phyloP scores from a whole-genome alignment of 2,329 filamentous ascomycete species.

The Helotiales sp. region DNA sequence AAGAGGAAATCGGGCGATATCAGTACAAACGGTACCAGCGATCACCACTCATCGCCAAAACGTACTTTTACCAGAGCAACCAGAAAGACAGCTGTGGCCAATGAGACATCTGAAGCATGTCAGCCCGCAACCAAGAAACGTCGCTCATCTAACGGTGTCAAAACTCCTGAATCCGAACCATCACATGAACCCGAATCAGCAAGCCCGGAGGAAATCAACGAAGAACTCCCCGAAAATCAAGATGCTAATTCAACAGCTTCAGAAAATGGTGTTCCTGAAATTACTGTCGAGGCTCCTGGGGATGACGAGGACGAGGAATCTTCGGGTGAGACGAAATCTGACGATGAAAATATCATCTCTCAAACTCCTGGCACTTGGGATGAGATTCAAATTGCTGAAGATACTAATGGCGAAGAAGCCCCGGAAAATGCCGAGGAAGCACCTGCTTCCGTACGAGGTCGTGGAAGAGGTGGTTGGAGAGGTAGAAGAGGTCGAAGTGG shows the following conservation, averaged over 20 bases:
- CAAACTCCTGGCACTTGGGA: neutral
- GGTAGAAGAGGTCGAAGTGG: constrained; percentile 19
- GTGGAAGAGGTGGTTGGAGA: constrained; percentile 18
- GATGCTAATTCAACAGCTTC: constrained; percentile 3
- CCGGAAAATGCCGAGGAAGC: neutral
- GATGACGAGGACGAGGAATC: neutral
- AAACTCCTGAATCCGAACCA: neutral
- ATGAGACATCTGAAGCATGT: constrained; percentile 16
- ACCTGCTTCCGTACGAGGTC: constrained; percentile 16
- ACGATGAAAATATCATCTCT: neutral
- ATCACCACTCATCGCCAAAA: constrained; percentile 12
- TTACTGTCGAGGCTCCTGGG: constrained; percentile 4
- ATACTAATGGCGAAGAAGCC: neutral
- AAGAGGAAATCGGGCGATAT: constrained; percentile 29
- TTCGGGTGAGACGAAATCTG: neutral
- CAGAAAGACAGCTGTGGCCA: constrained; percentile 8
- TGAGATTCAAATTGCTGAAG: neutral
- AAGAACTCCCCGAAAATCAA: neutral
- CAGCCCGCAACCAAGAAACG: constrained; percentile 25
- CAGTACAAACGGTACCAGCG: neutral
- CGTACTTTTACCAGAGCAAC: constrained; percentile 15
- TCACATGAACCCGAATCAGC: constrained; percentile 1
- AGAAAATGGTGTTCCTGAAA: constrained; percentile 2
- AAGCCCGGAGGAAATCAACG: neutral
- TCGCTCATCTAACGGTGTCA: constrained; percentile 6